phyloP scores from a whole-genome alignment of 2,329 filamentous ascomycete genomes.

The Chrysoporthe cubensis region DNA sequence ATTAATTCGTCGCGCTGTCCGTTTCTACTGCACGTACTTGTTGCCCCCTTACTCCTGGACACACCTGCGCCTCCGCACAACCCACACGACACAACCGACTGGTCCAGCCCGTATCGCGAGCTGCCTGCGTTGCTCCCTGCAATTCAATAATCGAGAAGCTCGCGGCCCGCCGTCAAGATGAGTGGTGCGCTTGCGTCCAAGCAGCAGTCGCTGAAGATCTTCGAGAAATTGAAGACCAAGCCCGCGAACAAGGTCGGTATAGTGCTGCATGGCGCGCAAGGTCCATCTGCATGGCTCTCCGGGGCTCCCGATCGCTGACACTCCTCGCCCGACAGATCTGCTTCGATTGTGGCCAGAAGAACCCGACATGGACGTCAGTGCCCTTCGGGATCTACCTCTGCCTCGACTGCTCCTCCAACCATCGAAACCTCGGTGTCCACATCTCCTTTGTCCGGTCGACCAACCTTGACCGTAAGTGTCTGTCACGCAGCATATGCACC shows the following conservation, averaged over 20 bases:
- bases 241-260: conserved; percentile 81
- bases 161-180: conserved; percentile 51
- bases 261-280: neutral
- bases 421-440: conserved; percentile 96
- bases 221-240: conserved; percentile 95
- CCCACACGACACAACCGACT: conserved; percentile 1
- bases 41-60: conserved; percentile 21
- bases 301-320: conserved; percentile 30
- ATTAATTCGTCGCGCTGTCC: conserved; percentile 30
- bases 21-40: conserved; percentile 16
- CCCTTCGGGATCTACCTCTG: conserved; percentile 98
- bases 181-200: conserved; percentile 75
- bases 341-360: conserved; percentile 97
- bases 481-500: conserved; percentile 4
- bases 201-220: conserved; percentile 94
- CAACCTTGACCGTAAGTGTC: conserved; percentile 88
- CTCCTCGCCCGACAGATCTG: conserved; percentile 67
- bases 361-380: conserved; percentile 97
- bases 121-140: neutral
- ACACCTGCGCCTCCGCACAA: neutral
- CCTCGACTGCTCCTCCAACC: conserved; percentile 95
- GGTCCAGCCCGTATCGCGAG: neutral
- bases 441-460: conserved; percentile 99
- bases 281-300: neutral
- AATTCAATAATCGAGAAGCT: neutral